Conservation (phyloP, 768 basidiomycete species). For the Tylopilus cervinicoccineus region DNA sequence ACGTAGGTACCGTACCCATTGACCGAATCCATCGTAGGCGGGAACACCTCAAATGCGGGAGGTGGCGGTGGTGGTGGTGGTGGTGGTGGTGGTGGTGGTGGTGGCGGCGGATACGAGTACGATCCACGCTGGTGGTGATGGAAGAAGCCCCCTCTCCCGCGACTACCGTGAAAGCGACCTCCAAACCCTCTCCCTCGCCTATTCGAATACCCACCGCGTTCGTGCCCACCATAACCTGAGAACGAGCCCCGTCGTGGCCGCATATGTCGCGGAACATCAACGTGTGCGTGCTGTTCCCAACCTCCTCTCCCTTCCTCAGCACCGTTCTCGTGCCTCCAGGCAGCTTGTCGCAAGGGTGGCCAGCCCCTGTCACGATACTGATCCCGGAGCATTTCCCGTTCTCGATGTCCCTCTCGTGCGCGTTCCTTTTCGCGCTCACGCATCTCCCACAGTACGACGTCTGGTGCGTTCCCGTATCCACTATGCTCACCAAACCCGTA, state of each 20-base stretch:
- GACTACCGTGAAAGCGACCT: slow-evolving; percentile 36
- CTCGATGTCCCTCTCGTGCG: slow-evolving; percentile 7
- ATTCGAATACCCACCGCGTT: slow-evolving; percentile 27
- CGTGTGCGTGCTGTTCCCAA: slow-evolving; percentile 21
- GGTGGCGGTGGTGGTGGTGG: slow-evolving; percentile 19
- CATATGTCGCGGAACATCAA: slow-evolving; percentile 14
- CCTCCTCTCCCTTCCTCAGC: slow-evolving; percentile 20
- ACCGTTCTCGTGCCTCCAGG: slow-evolving; percentile 25
- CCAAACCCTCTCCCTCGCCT: slow-evolving; percentile 37
- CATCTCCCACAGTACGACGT: slow-evolving; percentile 27
- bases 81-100: background rate
- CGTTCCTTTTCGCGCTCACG: slow-evolving; percentile 26
- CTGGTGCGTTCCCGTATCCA: slow-evolving; percentile 33
- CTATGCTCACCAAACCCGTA: slow-evolving; percentile 55
- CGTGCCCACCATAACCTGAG: slow-evolving; percentile 29
- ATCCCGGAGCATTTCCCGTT: slow-evolving; percentile 12
- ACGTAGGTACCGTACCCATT: slow-evolving; percentile 32
- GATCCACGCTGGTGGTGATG: slow-evolving; percentile 34
- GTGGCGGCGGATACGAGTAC: slow-evolving; percentile 28
- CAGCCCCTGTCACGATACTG: slow-evolving; percentile 19
- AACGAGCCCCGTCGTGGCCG: slow-evolving; percentile 34
- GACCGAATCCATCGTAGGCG: slow-evolving; percentile 22
- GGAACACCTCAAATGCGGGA: slow-evolving; percentile 27
- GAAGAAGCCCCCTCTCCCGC: slow-evolving; percentile 30
- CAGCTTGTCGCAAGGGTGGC: slow-evolving; percentile 15